Conservation (phyloP, 345 rosid species). For the Litchi chinensis region DNA sequence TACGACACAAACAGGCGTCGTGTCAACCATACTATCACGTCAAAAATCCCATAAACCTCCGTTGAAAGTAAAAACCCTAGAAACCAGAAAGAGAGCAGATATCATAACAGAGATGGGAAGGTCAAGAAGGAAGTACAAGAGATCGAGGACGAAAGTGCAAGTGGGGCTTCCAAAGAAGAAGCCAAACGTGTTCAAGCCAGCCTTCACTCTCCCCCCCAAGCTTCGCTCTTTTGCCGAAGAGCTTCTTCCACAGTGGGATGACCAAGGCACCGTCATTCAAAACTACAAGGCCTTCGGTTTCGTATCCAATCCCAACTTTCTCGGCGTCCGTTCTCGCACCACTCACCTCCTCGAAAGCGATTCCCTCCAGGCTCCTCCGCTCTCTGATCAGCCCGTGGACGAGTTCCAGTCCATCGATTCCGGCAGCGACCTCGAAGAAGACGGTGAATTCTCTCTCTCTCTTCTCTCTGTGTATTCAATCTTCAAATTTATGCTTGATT, state of each 20-base stretch:
- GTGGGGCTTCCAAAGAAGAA: constrained; percentile 86
- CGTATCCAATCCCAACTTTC: constrained; percentile 82
- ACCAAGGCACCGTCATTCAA: constrained; percentile 68
- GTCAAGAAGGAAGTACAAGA: constrained; percentile 86
- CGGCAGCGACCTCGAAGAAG: constrained; percentile 96
- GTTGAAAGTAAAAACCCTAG: constrained; percentile 32
- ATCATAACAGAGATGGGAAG: constrained; percentile 65
- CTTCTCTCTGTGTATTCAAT: background rate
- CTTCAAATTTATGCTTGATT: background rate
- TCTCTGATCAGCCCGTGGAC: constrained; percentile 39
- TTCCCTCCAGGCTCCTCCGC: constrained; percentile 66
- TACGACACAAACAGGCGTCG: background rate
- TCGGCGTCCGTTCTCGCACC: constrained; percentile 75
- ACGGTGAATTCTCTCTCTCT: constrained; percentile 41
- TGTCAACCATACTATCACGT: background rate
- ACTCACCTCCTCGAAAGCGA: constrained; percentile 66
- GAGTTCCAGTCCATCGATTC: constrained; percentile 65
- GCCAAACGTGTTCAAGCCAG: constrained; percentile 73
- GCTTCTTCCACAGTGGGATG: constrained; percentile 74
- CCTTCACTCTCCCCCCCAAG: constrained; percentile 87
- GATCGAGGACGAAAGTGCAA: constrained; percentile 71
- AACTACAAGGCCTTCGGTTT: constrained; percentile 94
- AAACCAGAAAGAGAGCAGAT: constrained; percentile 1
- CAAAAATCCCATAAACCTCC: background rate
- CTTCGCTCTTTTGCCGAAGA: constrained; percentile 65